These are phyloP conservation scores for Cryptosporidium sp. DNA, from an alignment of 169 alveolate species.

Conservation along the genomic window DNA sequence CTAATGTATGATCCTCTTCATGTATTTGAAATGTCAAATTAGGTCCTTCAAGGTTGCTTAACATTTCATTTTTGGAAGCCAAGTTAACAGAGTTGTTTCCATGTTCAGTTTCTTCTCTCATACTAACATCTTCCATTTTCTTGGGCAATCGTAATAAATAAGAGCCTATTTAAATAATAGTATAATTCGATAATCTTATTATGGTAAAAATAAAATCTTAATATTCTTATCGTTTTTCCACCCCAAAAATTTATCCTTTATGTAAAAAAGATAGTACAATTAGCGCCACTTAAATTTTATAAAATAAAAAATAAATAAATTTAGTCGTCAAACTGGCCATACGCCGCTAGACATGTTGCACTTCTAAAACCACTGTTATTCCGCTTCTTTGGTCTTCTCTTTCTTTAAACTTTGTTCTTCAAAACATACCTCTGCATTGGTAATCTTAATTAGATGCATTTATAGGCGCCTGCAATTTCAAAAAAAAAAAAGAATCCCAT, in stretches of 20 bases:
- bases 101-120: slow-evolving; percentile 33
- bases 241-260: neutral
- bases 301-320: too few relatives aligned
- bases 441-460: neutral
- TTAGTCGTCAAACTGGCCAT: too few relatives aligned
- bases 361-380: too few relatives aligned
- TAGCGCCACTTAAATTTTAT: neutral
- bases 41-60: slow-evolving; percentile 57
- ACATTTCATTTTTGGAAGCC: slow-evolving; percentile 55
- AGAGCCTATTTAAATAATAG: neutral
- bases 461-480: neutral
- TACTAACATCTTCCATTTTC: slow-evolving; percentile 26
- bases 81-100: neutral
- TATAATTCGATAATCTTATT: neutral
- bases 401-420: neutral
- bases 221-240: neutral
- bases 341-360: neutral
- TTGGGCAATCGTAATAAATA: neutral
- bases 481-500: neutral
- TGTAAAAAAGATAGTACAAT: neutral
- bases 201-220: neutral
- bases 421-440: neutral
- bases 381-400: too few relatives aligned
- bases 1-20: slow-evolving; percentile 73
- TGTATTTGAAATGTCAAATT: slow-evolving; percentile 65